Evolutionary conservation across 1,139 yeast genomes (phyloP).

Genomic region (Pichia sp.): DNA sequence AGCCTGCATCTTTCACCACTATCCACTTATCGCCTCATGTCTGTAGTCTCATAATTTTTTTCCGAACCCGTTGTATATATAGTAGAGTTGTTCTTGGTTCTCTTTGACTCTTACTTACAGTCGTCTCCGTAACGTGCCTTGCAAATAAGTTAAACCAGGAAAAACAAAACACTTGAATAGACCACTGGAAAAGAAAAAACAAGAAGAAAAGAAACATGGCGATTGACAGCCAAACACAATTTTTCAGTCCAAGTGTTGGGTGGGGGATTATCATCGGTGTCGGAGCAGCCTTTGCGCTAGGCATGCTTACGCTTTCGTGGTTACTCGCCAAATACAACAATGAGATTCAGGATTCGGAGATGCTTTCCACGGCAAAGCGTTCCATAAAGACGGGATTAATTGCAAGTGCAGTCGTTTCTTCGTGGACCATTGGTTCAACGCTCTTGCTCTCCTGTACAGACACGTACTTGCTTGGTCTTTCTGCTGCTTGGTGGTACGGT

Average conservation of each 20-base stretch:
- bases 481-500: conserved; percentile 48
- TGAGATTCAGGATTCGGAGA: conserved; percentile 84
- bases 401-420: conserved; percentile 35
- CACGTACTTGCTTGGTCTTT: conserved; percentile 31
- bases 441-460: conserved; percentile 27
- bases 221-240: conserved; percentile 21
- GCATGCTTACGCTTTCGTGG: conserved; percentile 71
- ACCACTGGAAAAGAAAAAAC: no score
- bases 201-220: neutral
- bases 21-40: no score
- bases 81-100: no score
- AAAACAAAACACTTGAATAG: no score
- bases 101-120: no score
- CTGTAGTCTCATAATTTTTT: no score
- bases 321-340: conserved; percentile 68
- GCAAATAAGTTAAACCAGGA: no score
- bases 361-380: conserved; percentile 46
- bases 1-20: no score
- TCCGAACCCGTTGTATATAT: no score
- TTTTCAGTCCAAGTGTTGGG: conserved; percentile 70
- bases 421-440: conserved; percentile 40
- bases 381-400: conserved; percentile 35
- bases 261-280: conserved; percentile 86
- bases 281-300: conserved; percentile 73
- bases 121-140: no score